These are phyloP conservation scores for Rosa lucieae DNA, from an alignment of 306 rosid genomes.

Conservation along the genomic window DNA sequence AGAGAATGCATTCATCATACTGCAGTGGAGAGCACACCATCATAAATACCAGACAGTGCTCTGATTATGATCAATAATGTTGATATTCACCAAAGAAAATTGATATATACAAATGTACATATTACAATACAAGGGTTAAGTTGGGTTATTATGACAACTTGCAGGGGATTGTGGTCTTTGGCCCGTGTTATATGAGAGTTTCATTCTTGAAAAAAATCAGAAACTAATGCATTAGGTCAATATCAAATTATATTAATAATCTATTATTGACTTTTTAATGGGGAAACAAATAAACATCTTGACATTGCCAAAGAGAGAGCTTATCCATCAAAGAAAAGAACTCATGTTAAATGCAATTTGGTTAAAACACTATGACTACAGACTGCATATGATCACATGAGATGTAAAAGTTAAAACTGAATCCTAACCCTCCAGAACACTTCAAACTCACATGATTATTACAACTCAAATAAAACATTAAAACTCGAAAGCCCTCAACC, in stretches of 20 bases:
- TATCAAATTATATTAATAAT: neutral
- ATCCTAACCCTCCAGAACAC: neutral
- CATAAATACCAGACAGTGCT: neutral
- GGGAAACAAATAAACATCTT: neutral
- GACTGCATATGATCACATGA: neutral
- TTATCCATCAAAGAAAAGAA: neutral
- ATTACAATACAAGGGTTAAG: neutral
- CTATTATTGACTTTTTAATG: too few species aligned
- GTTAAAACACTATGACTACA: neutral
- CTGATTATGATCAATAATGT: neutral
- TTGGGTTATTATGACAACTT: neutral
- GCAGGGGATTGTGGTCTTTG: neutral
- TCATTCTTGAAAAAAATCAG: neutral
- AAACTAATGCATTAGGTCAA: neutral
- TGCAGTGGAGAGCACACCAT: slow-evolving; percentile 27
- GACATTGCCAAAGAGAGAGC: neutral
- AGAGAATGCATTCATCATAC: slow-evolving; percentile 87
- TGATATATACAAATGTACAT: neutral
- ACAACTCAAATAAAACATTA: neutral
- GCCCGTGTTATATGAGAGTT: neutral
- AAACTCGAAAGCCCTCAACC: neutral
- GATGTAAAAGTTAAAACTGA: neutral
- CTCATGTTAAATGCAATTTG: neutral
- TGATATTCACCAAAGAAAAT: neutral
- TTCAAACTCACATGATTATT: neutral